Percentiles rank a stretch among this genome's conserved stretches.
These are phyloP conservation scores for Blyttiomyces sp. DNA, from an alignment of 371 early-diverging fungal species.

Conservation along the genomic window DNA sequence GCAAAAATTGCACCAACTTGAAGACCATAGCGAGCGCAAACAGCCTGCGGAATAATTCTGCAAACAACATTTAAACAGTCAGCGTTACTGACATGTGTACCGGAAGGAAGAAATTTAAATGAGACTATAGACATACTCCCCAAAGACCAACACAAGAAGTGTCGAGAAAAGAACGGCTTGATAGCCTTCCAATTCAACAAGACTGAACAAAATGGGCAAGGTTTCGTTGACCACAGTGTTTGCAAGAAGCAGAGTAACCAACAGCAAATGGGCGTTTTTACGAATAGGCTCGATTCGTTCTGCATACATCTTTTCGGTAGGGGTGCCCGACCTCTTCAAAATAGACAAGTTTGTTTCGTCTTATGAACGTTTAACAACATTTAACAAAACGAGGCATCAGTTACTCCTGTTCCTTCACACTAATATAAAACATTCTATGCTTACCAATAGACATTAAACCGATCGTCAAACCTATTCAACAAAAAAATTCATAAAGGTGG, in stretches of 20 bases:
- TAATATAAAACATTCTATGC: no score
- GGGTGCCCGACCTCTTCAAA: slow-evolving; percentile 57
- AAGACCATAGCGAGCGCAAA: slow-evolving; percentile 68
- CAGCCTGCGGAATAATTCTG: slow-evolving; percentile 64
- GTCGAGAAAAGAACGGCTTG: slow-evolving; percentile 87
- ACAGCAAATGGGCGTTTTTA: slow-evolving; percentile 75
- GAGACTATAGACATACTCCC: slow-evolving; percentile 63
- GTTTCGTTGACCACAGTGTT: slow-evolving; percentile 94
- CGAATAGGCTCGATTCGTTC: slow-evolving; percentile 64
- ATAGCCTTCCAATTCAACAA: slow-evolving; percentile 64
- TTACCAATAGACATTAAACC: slow-evolving; percentile 75
- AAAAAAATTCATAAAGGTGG: no score
- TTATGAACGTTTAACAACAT: no score
- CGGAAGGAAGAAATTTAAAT: not conserved
- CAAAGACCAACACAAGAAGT: slow-evolving; percentile 84
- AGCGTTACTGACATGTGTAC: not conserved
- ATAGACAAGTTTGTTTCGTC: slow-evolving; percentile 52
- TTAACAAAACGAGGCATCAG: no score
- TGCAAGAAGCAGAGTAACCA: slow-evolving; percentile 83
- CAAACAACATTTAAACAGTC: not conserved
- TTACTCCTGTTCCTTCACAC: no score
- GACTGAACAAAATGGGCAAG: slow-evolving; percentile 75
- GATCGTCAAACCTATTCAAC: slow-evolving; percentile 79
- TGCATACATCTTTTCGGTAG: slow-evolving; percentile 62
- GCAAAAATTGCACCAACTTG: slow-evolving; percentile 76